These are phyloP conservation scores for Coelastrella sp. DNA, from an alignment of 139 green algal genomes.

Conservation along the genomic window DNA sequence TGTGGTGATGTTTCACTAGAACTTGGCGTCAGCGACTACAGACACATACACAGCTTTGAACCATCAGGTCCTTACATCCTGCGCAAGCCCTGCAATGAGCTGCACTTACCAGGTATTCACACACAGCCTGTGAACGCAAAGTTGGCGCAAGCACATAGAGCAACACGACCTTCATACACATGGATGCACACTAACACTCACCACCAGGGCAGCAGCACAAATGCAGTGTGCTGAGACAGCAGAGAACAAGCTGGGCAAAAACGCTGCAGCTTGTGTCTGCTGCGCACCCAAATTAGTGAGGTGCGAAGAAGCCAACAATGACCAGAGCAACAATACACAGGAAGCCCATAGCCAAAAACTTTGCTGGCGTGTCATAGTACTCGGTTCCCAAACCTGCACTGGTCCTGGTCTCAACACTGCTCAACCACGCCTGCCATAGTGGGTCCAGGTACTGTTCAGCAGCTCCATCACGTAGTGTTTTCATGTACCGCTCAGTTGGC, in stretches of 20 bases:
- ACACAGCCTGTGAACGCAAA: too few species aligned
- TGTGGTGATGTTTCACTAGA: too few species aligned
- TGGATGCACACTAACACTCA: too few species aligned
- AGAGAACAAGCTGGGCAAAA: neutral
- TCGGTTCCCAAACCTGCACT: slow-evolving; percentile 51
- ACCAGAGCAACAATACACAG: slow-evolving; percentile 43
- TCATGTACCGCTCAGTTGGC: slow-evolving; percentile 60
- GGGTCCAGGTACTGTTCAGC: slow-evolving; percentile 67
- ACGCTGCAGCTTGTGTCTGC: neutral
- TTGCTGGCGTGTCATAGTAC: slow-evolving; percentile 62
- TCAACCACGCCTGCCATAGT: slow-evolving; percentile 54
- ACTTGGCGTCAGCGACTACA: too few species aligned
- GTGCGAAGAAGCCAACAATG: slow-evolving; percentile 50
- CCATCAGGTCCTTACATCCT: too few species aligned
- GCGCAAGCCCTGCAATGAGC: too few species aligned
- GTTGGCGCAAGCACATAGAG: too few species aligned
- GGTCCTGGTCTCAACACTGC: slow-evolving; percentile 31
- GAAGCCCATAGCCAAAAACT: slow-evolving; percentile 60
- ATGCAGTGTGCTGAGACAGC: neutral
- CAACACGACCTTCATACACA: too few species aligned
- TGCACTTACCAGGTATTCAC: too few species aligned
- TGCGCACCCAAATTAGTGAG: neutral
- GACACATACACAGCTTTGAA: too few species aligned
- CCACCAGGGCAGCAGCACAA: too few species aligned
- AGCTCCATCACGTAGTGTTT: slow-evolving; percentile 55